Evolutionary conservation across 2,329 filamentous ascomycete species (phyloP).

Genomic region (Gnomoniopsis sp.): DNA sequence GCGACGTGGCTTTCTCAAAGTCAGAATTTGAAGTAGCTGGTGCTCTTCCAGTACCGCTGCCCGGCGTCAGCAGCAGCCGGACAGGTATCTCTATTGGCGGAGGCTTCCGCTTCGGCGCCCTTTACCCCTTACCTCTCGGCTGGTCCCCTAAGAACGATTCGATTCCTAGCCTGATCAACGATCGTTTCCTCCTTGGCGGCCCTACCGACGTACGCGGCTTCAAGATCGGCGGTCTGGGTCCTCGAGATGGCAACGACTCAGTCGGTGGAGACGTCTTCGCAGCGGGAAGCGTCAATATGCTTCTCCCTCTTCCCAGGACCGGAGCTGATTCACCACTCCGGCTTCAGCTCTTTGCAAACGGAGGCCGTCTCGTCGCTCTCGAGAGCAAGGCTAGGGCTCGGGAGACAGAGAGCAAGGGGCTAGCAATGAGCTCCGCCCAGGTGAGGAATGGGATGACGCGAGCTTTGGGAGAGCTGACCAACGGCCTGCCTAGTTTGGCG

Average conservation of each 20-base stretch:
- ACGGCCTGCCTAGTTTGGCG: slow-evolving; percentile 77
- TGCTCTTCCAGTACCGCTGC: slow-evolving; percentile 70
- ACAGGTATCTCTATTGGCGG: slow-evolving; percentile 81
- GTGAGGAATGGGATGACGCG: slow-evolving; percentile 52
- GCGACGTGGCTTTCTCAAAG: slow-evolving; percentile 93
- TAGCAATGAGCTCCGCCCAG: slow-evolving; percentile 42
- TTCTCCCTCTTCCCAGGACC: slow-evolving; percentile 78
- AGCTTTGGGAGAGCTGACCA: slow-evolving; percentile 68
- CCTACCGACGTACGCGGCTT: slow-evolving; percentile 95
- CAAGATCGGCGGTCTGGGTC: slow-evolving; percentile 82
- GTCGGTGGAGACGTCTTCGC: slow-evolving; percentile 91
- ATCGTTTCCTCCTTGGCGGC: slow-evolving; percentile 91
- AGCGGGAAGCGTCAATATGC: slow-evolving; percentile 80
- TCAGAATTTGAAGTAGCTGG: slow-evolving; percentile 79
- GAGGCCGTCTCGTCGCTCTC: slow-evolving; percentile 77
- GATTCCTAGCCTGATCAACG: slow-evolving; percentile 76
- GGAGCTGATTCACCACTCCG: slow-evolving; percentile 81
- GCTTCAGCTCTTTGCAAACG: slow-evolving; percentile 88
- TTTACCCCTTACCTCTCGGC: slow-evolving; percentile 75
- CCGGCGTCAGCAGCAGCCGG: slow-evolving; percentile 57
- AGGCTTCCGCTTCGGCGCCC: slow-evolving; percentile 74
- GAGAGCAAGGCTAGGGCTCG: slow-evolving; percentile 42
- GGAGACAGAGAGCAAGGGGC: slow-evolving; percentile 34
- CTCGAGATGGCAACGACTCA: slow-evolving; percentile 79
- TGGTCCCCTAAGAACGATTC: slow-evolving; percentile 48